Evolutionary conservation across 148 eudicot species (phyloP).

Genomic region (Gaultheria prostrata): DNA sequence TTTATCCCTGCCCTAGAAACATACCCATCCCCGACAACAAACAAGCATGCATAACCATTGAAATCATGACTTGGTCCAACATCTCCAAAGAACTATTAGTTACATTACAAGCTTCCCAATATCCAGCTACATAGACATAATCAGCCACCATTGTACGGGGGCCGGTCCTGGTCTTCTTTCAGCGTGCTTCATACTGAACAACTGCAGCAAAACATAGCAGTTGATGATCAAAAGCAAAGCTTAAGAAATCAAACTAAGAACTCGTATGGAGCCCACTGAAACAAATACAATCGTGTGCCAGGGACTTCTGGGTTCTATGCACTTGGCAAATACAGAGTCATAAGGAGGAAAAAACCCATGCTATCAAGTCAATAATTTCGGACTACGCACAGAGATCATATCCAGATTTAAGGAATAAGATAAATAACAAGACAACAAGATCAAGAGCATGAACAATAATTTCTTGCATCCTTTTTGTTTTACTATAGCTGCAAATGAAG

Average conservation of each 20-base stretch:
- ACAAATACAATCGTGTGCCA: background rate
- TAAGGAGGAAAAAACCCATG: background rate
- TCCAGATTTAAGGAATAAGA: background rate
- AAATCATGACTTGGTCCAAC: background rate
- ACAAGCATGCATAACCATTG: background rate
- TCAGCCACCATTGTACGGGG: background rate
- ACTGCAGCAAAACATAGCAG: constrained; percentile 23
- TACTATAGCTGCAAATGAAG: background rate
- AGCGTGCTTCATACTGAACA: constrained; percentile 52
- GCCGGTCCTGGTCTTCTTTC: background rate
- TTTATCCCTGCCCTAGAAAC: background rate
- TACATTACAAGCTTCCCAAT: background rate
- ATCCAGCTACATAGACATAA: background rate
- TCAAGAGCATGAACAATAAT: background rate
- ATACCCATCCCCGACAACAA: background rate
- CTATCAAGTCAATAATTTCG: background rate
- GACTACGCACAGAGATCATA: background rate
- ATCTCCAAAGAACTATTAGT: background rate
- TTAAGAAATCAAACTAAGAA: background rate
- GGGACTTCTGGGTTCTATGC: background rate
- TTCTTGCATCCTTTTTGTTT: background rate
- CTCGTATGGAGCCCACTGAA: background rate
- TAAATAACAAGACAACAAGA: background rate
- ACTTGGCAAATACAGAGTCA: background rate
- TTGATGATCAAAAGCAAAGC: background rate